These are phyloP conservation scores for Hamamelis virginiana DNA, from an alignment of 164 flowering plant species.

Conservation along the genomic window DNA sequence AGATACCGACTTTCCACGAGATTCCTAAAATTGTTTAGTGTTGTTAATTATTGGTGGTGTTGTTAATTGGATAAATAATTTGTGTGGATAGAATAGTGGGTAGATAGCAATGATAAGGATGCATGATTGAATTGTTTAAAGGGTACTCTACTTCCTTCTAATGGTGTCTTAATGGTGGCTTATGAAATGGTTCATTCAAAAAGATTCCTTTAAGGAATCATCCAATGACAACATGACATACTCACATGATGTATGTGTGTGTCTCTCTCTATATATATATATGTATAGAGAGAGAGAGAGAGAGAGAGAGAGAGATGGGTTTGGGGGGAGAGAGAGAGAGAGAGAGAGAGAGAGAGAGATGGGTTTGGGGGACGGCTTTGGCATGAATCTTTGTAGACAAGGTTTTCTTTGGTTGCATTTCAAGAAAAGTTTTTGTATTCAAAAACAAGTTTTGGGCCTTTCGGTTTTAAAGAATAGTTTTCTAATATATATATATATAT, in stretches of 20 bases:
- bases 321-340: too few relatives aligned
- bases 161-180: conserved; percentile 8
- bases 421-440: too few relatives aligned
- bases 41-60: not conserved
- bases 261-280: too few relatives aligned
- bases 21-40: not conserved
- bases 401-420: too few relatives aligned
- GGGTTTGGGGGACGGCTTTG: too few relatives aligned
- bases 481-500: too few relatives aligned
- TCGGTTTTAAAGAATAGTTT: too few relatives aligned
- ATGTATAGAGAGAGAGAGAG: too few relatives aligned
- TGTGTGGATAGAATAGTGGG: conserved; percentile 8
- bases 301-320: too few relatives aligned
- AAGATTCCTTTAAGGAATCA: conserved; percentile 18
- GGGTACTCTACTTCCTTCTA: not conserved
- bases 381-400: too few relatives aligned
- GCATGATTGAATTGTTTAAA: conserved; percentile 16
- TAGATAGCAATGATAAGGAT: conserved; percentile 11
- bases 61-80: not conserved
- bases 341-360: too few relatives aligned
- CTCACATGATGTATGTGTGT: not conserved
- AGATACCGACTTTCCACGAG: conserved; percentile 2
- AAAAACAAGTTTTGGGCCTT: too few relatives aligned
- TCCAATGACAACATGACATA: conserved; percentile 12
- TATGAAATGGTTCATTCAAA: not conserved